Base-by-base conservation (phyloP, 2,329 filamentous ascomycete genomes). In the Pseudogymnoascus sp. region DNA sequence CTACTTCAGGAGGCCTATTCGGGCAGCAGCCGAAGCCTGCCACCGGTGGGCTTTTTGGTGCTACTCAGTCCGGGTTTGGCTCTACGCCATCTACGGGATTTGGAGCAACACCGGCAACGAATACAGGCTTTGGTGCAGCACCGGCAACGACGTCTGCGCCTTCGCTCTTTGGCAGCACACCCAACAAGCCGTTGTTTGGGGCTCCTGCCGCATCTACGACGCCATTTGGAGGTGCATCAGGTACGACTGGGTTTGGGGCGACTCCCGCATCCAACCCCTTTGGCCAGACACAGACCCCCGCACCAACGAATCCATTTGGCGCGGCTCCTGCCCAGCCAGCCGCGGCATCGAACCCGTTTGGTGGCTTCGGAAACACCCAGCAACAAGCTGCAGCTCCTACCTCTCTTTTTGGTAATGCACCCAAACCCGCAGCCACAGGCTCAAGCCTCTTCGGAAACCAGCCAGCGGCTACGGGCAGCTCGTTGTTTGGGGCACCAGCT, bases 1-100 rank as follows among this genome's bases (percentile, higher is more conserved):
- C 66, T 39, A 62, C 70, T 65, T 67, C 68, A 45, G 69, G 72
- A 49, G 72, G 74, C 41, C 65, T 79, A 6, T 80, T 81, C 63
- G 78, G 78, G 33, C 68, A 49, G 35, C 67, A 74, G 67, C 68
- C 73, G 67, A 67, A 70, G 58, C 60, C 67, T 39, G 66, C 69
- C n/a, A 69, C 76, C 66, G 71, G 70, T 58, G 71, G 73, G 30
- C 67, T 77, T 5, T 81, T 81, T 66, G 78, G 78, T n/a, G 67
- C 66, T n/a, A 66, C 65, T 69, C 65, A 76, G 60, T 60, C 65
- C 38, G 62, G 70, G 30, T 79, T 81, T 68, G 77, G 78, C 36
- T 69, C 66, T 30, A 67, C 66, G 8, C 63, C 67, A 9, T 65
- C 64, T 14, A 65, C 65, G n/a, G 70, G 67, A n/a, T 72, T 73